phyloP scores from a whole-genome alignment of 257 asterid species.

The Solanum megistacrolobum region DNA sequence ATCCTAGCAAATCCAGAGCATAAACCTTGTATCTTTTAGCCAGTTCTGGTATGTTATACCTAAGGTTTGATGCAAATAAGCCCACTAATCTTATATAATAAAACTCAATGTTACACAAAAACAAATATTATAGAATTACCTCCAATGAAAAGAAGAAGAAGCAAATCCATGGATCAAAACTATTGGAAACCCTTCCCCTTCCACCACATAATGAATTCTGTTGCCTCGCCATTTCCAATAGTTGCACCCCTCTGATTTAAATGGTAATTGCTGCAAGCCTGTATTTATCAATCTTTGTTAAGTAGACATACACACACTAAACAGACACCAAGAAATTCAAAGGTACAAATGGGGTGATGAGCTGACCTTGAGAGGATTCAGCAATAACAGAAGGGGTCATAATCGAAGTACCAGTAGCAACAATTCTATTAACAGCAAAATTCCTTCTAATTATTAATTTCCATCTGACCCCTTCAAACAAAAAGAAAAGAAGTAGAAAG shows the following conservation, averaged over 20 bases:
- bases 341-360: background rate
- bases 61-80: background rate
- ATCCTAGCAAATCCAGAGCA: slow-evolving; percentile 84
- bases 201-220: slow-evolving; percentile 70
- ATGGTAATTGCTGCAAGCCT: slow-evolving; percentile 69
- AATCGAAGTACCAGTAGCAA: slow-evolving; percentile 58
- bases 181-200: slow-evolving; percentile 81
- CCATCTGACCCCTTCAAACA: slow-evolving; percentile 43
- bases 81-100: background rate
- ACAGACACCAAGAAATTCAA: background rate
- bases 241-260: slow-evolving; percentile 76
- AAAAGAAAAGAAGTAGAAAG: background rate
- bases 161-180: slow-evolving; percentile 95
- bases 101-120: background rate
- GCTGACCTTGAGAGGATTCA: slow-evolving; percentile 63
- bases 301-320: background rate
- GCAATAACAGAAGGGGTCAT: slow-evolving; percentile 41
- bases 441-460: slow-evolving; percentile 59
- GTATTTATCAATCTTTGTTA: background rate
- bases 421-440: slow-evolving; percentile 47
- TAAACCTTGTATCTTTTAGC: slow-evolving; percentile 80
- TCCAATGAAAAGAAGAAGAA: slow-evolving; percentile 96
- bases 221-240: slow-evolving; percentile 77
- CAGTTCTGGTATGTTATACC: slow-evolving; percentile 86
- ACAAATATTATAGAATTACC: slow-evolving; percentile 24